These are phyloP conservation scores for Chamaenerion angustifolium DNA, from an alignment of 345 rosid species.

Conservation along the genomic window DNA sequence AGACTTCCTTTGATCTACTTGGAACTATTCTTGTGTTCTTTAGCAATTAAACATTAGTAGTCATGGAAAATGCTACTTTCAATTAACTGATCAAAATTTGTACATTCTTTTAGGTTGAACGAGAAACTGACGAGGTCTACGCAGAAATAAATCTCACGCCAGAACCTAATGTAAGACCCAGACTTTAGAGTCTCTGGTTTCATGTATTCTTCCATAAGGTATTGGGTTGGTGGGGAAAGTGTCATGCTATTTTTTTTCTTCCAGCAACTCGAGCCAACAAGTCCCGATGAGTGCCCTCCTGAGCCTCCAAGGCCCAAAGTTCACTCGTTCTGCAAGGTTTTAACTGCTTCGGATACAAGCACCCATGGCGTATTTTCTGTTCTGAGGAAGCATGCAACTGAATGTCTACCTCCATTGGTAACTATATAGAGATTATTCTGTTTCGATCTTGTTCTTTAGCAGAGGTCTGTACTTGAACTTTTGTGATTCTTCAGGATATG, in stretches of 20 bases:
- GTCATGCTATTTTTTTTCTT: neutral
- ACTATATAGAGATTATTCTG: neutral
- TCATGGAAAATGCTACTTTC: constrained; percentile 1
- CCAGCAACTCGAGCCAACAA: constrained; percentile 49
- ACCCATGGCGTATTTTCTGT: constrained; percentile 97
- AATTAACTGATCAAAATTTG: constrained; percentile 4
- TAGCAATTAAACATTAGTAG: neutral
- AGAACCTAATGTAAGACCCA: constrained; percentile 38
- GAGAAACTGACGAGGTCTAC: constrained; percentile 89
- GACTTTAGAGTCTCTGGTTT: constrained; percentile 1
- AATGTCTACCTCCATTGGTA: constrained; percentile 94
- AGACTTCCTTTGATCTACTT: neutral
- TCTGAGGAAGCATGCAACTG: constrained; percentile 74
- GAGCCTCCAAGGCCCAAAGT: constrained; percentile 37
- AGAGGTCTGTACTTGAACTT: neutral
- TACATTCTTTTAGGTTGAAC: constrained; percentile 56
- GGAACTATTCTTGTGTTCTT: too few relatives aligned
- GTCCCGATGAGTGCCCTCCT: constrained; percentile 32
- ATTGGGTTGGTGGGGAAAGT: neutral
- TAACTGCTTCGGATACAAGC: constrained; percentile 95
- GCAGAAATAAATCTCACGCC: constrained; percentile 77
- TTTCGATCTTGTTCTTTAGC: neutral
- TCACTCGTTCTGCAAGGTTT: constrained; percentile 69
- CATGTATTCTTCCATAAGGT: neutral
- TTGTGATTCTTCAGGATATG: constrained; percentile 51